Evolutionary conservation across 208 protist species (phyloP), one percentile per base, ranked within the genome.

Genomic region (Acanthamoeba culbertsoni): DNA sequence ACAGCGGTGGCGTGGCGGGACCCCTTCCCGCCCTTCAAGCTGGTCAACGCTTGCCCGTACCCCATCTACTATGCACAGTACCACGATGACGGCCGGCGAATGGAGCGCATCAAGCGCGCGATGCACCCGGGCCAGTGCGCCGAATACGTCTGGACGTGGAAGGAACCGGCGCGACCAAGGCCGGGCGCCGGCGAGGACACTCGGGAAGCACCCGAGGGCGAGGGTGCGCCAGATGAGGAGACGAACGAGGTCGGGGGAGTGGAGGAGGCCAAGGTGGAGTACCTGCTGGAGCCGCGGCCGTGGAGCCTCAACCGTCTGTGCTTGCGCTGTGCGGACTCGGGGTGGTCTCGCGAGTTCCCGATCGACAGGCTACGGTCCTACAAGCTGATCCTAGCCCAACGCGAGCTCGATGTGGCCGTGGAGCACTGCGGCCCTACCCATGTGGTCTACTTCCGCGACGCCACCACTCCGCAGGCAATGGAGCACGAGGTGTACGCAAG

Each of bases 111-210:
- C 40, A 20, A 40, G 28, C 40, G 55, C 40, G 46, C 16, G 3
- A 6, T 89, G 28, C 79, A 14, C 3, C 23, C 79, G 6, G 46
- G 35, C n/a, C 20, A 57, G 79, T 28, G 10, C 14, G 79, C 33
- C 35, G 79, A 89, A 26, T 89, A 89, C 55, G 79, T 43, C 0
- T 89, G 79, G 79, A 89, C 31, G 28, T 89, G 46, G 46, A 89
- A 28, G 37, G 68, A 79, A 28, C 35, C 68, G 26, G 31, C 68
- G 0, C 10, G 1, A 75, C 14, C 65, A 16, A 73, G 35, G 37
- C 68, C 1, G 37, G 68, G 1, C 40, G n/a, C 7, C 40, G 26
- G 8, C 8, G 12, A 55, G 14, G 43, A 88, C 16, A 40, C 23
- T 2, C 4, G 16, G 2, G 35, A 51, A 0, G 77, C 51, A 31